Conservation (phyloP, 2,329 filamentous ascomycete genomes). For the Sarocladiaceae sp. region DNA sequence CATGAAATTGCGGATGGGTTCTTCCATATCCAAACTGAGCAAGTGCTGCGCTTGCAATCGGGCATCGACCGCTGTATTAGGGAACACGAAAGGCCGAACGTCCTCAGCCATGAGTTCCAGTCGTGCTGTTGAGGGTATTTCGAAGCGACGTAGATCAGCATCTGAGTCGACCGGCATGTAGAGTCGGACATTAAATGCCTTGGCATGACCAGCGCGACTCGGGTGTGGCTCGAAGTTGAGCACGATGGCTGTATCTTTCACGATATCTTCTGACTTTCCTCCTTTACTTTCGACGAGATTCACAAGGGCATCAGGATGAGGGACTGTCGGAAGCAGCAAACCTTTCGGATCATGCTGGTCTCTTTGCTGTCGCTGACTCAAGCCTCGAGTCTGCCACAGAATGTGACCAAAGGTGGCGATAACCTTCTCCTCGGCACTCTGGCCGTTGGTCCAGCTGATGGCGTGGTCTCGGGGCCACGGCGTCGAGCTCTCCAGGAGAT, state of each 20-base stretch:
- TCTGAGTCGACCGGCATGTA: slow-evolving; percentile 25
- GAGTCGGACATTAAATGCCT: slow-evolving; percentile 23
- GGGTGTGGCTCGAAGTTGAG: slow-evolving; percentile 41
- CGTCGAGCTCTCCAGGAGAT: background rate
- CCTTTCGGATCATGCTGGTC: too few species aligned
- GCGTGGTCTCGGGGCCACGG: background rate
- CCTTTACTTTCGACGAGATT: slow-evolving; percentile 24
- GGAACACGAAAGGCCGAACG: slow-evolving; percentile 41
- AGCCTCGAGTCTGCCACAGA: slow-evolving; percentile 28
- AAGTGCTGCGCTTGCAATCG: slow-evolving; percentile 35
- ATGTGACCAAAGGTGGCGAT: slow-evolving; percentile 44
- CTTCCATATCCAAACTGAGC: slow-evolving; percentile 31
- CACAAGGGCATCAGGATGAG: slow-evolving; percentile 42
- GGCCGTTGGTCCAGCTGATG: background rate
- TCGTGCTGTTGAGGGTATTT: slow-evolving; percentile 23
- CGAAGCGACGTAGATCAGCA: slow-evolving; percentile 22
- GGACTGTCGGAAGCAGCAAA: slow-evolving; percentile 24
- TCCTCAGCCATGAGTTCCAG: slow-evolving; percentile 26
- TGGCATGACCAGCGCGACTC: background rate
- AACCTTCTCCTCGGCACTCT: background rate
- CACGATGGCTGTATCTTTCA: slow-evolving; percentile 31
- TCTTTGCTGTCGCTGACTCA: too few species aligned
- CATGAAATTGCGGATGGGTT: slow-evolving; percentile 39
- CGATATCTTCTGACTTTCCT: slow-evolving; percentile 18
- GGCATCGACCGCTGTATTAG: slow-evolving; percentile 42